phyloP scores from a whole-genome alignment of 257 asterid species.

The Ballota nigra region DNA sequence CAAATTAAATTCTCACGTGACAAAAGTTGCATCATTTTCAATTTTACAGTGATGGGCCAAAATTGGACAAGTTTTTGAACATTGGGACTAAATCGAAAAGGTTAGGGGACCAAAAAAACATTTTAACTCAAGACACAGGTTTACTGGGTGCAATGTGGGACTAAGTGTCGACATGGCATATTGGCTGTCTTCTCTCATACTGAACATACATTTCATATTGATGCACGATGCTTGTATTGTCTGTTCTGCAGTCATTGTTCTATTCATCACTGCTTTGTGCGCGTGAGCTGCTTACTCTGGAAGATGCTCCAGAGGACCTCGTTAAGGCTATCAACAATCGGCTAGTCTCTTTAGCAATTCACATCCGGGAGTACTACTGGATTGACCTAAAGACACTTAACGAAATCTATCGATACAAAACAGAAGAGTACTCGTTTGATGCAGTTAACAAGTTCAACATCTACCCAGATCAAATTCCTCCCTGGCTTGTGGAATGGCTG shows the following conservation, averaged over 20 bases:
- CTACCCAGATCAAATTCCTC: slow-evolving; percentile 75
- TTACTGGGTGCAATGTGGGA: too few relatives aligned
- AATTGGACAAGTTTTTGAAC: too few relatives aligned
- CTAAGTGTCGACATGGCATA: too few relatives aligned
- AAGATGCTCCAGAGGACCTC: slow-evolving; percentile 67
- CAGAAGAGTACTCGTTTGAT: slow-evolving; percentile 75
- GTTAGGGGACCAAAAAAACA: too few relatives aligned
- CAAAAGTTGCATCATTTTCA: too few relatives aligned
- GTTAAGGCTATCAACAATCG: slow-evolving; percentile 63
- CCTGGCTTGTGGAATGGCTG: slow-evolving; percentile 78
- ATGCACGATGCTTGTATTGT: not conserved
- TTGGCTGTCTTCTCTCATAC: slow-evolving; percentile 28
- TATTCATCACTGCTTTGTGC: slow-evolving; percentile 66
- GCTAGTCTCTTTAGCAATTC: slow-evolving; percentile 67
- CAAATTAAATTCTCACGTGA: too few relatives aligned
- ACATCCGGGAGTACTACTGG: slow-evolving; percentile 76
- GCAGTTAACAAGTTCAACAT: slow-evolving; percentile 76
- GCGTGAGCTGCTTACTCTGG: slow-evolving; percentile 73
- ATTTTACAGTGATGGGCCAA: too few relatives aligned
- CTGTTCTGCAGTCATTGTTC: slow-evolving; percentile 54
- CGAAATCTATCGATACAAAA: slow-evolving; percentile 71
- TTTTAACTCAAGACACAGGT: too few relatives aligned
- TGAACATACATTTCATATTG: not conserved
- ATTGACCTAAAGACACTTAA: slow-evolving; percentile 61
- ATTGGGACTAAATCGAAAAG: too few relatives aligned